These are phyloP conservation scores for Encephalitozoon romaleae DNA, from an alignment of 371 early-diverging fungal genomes.

Conservation along the genomic window DNA sequence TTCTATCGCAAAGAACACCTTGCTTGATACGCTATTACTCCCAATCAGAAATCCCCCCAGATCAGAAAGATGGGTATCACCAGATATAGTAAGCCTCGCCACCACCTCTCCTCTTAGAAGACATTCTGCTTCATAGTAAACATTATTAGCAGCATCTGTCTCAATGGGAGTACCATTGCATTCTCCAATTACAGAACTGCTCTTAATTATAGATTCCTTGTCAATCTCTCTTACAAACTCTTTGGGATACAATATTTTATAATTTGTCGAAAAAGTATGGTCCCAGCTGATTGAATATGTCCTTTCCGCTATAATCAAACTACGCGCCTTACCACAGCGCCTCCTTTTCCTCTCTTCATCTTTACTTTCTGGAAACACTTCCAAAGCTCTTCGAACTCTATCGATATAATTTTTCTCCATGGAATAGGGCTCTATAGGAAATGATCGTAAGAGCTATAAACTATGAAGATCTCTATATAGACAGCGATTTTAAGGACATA, in stretches of 20 bases:
- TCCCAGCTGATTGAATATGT: not conserved
- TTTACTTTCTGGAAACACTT: not conserved
- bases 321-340: not conserved
- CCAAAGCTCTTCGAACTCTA: conserved; percentile 1
- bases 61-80: not conserved
- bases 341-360: not conserved
- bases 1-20: not conserved
- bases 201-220: not conserved
- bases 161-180: not conserved
- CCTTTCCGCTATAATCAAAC: not conserved
- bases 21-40: not conserved
- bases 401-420: conserved; percentile 13
- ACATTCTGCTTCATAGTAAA: not conserved
- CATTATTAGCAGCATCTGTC: not conserved
- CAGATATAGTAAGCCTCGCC: not conserved
- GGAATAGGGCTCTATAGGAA: not conserved
- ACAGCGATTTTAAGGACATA: not conserved
- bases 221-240: not conserved
- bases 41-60: not conserved
- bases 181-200: not conserved
- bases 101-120: not conserved
- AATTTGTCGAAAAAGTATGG: not conserved
- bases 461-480: not conserved
- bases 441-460: conserved; percentile 6
- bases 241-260: conserved; percentile 2